Evolutionary conservation across 1,139 yeast species (phyloP).

Genomic region (Candida sp.): DNA sequence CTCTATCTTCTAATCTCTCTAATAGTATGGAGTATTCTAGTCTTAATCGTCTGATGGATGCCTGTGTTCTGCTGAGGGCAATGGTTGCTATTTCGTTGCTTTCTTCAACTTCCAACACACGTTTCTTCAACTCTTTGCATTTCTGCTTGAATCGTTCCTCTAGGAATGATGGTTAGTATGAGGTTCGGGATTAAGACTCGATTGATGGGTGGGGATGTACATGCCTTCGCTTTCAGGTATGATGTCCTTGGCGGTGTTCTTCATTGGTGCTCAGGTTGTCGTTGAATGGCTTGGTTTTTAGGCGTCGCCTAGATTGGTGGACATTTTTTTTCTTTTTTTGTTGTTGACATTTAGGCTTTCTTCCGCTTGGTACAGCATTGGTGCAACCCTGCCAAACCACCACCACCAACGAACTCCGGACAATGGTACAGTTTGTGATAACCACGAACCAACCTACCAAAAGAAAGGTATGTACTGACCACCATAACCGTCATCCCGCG

Average conservation of each 20-base stretch:
- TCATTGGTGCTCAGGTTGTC: slow-evolving; percentile 9
- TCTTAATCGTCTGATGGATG: slow-evolving; percentile 77
- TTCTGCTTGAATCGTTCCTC: slow-evolving; percentile 58
- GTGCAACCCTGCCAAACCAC: background rate
- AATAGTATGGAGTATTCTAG: slow-evolving; percentile 81
- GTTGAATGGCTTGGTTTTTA: background rate
- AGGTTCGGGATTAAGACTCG: background rate
- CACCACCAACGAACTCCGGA: background rate
- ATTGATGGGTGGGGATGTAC: slow-evolving; percentile 16
- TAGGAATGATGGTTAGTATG: slow-evolving; percentile 13
- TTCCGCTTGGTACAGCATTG: background rate
- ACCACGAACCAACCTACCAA: slow-evolving; percentile 8
- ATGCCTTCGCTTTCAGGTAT: slow-evolving; percentile 49
- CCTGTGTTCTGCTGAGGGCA: slow-evolving; percentile 79
- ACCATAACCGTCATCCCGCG: background rate
- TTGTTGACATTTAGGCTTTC: background rate
- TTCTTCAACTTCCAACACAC: slow-evolving; percentile 77
- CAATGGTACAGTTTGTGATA: slow-evolving; percentile 7
- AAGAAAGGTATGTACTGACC: slow-evolving; percentile 7
- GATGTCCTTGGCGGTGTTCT: slow-evolving; percentile 27
- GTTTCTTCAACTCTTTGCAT: slow-evolving; percentile 71
- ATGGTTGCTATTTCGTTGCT: slow-evolving; percentile 80
- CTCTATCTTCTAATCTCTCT: slow-evolving; percentile 76
- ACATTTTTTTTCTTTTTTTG: background rate
- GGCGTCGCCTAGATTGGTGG: slow-evolving; percentile 1